phyloP scores from a whole-genome alignment of 495 filamentous ascomycete genomes.

The Bacidia gigantensis region DNA sequence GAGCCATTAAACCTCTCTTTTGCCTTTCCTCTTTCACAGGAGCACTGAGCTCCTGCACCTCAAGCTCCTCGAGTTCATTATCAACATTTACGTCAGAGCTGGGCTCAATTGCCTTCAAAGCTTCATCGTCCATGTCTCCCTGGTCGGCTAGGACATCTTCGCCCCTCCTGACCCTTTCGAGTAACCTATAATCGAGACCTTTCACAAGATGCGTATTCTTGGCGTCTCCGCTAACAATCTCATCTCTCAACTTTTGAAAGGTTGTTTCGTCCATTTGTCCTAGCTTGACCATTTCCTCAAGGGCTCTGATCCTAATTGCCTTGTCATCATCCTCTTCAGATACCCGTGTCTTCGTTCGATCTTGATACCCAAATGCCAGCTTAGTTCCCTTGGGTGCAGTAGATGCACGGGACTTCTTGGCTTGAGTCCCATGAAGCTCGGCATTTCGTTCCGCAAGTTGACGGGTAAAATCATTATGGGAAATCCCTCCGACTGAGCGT shows the following conservation, averaged over 20 bases:
- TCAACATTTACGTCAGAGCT: slow-evolving; percentile 43
- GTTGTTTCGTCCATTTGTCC: slow-evolving; percentile 63
- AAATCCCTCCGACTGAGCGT: slow-evolving; percentile 45
- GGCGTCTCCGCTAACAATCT: slow-evolving; percentile 75
- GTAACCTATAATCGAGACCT: slow-evolving; percentile 71
- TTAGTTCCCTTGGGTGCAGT: slow-evolving; percentile 75
- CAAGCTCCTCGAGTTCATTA: slow-evolving; percentile 63
- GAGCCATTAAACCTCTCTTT: slow-evolving; percentile 68
- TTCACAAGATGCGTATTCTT: slow-evolving; percentile 75
- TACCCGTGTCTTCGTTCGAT: slow-evolving; percentile 50
- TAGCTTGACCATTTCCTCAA: slow-evolving; percentile 72
- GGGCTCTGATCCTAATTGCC: slow-evolving; percentile 50
- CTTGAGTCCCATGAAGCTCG: slow-evolving; percentile 28
- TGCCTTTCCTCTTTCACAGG: slow-evolving; percentile 40
- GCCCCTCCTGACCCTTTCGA: slow-evolving; percentile 57
- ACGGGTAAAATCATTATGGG: slow-evolving; percentile 59
- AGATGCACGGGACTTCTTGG: slow-evolving; percentile 61
- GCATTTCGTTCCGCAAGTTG: slow-evolving; percentile 62
- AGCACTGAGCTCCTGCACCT: slow-evolving; percentile 46
- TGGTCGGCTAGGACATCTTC: slow-evolving; percentile 49
- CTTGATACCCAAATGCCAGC: slow-evolving; percentile 66
- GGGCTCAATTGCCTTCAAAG: slow-evolving; percentile 18
- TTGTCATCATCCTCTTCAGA: slow-evolving; percentile 26
- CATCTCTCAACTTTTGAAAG: slow-evolving; percentile 55
- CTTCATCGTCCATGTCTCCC: slow-evolving; percentile 15